Percentiles rank a stretch among this genome's conserved stretches.
Evolutionary conservation across 1,139 yeast species (phyloP).

Genomic region (Barnettozyma hawaiiensis): DNA sequence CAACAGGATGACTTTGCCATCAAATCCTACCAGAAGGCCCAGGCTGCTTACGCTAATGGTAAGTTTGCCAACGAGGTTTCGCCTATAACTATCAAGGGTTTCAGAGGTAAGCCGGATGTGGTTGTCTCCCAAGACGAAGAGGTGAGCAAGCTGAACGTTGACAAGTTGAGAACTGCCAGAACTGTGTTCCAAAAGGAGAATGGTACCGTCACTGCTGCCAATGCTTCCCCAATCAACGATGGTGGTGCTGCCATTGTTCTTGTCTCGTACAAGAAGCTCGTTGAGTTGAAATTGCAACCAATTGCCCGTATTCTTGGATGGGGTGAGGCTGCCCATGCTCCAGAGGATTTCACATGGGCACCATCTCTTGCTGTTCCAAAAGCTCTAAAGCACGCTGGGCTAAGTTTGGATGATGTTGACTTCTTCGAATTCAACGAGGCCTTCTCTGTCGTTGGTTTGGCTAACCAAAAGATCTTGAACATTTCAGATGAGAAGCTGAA

Average conservation of each 20-base stretch:
- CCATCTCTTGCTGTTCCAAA: slow-evolving; percentile 93
- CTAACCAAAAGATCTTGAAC: slow-evolving; percentile 71
- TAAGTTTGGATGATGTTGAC: slow-evolving; percentile 47
- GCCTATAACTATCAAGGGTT: slow-evolving; percentile 83
- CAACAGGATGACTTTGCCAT: slow-evolving; percentile 71
- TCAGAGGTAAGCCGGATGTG: slow-evolving; percentile 88
- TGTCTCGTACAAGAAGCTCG: slow-evolving; percentile 75
- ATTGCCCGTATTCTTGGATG: slow-evolving; percentile 84
- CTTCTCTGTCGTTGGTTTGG: slow-evolving; percentile 91
- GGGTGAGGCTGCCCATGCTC: slow-evolving; percentile 97
- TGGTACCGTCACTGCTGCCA: slow-evolving; percentile 96
- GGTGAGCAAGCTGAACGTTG: slow-evolving; percentile 65
- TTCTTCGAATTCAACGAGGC: slow-evolving; percentile 93
- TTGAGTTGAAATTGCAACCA: slow-evolving; percentile 82
- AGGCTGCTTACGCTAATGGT: slow-evolving; percentile 69
- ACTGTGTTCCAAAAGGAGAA: slow-evolving; percentile 87
- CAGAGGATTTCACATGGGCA: slow-evolving; percentile 91
- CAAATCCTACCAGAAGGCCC: slow-evolving; percentile 70
- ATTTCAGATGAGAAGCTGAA: slow-evolving; percentile 69
- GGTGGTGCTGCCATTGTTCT: slow-evolving; percentile 95
- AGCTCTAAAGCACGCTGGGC: slow-evolving; percentile 83
- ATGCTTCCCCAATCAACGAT: slow-evolving; percentile 92
- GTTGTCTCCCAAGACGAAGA: slow-evolving; percentile 68
- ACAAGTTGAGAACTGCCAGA: slow-evolving; percentile 72
- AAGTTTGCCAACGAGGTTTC: slow-evolving; percentile 77